Base-by-base conservation (phyloP, 1,284 basidiomycete species). In the Phylloboletellus chloephorus region DNA sequence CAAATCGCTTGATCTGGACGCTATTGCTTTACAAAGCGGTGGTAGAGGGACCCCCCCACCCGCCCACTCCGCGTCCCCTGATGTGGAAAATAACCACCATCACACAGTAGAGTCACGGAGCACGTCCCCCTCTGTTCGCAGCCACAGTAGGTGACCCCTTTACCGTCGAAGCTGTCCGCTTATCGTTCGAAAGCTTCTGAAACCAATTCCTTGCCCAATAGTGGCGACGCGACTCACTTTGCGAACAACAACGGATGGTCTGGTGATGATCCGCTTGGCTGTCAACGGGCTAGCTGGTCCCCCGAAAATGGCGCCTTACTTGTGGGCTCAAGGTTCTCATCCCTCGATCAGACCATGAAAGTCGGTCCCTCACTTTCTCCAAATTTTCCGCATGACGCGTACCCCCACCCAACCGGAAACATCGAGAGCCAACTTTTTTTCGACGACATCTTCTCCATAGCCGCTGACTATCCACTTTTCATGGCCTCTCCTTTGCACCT, bases 1-100 rank as follows among this genome's bases (percentile, higher is more conserved):
- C 6, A 23, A 15, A 6, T 44, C 37, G 10, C 15, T 60, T 20
- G 49, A 62, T 37, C 19, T 63, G 29, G 30, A 38, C 12, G 39
- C 44, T 19, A 36, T 48, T 25, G 39, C 37, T 32, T 35, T 11
- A 26, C 40, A 41, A 34, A 46, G 38, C 22, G 25, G 16, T 11
- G 35, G 24, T 31, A 25, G 25, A 8, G 30, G 12, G 13, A 16
- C 30, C 16, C 9, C 34, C 1, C n/a, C 35, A 6, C 9, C 34
- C 10, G 12, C 23, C 7, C 38, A 37, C 11, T 35, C 28, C 23
- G 13, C 44, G 32, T 36, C 44, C 10, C 37, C 38, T 19, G 23
- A 20, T 7, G 31, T 25, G 20, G 39, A 41, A 31, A 38, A 37
- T 12, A 31, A 44, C 31, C 17, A 10, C 5, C 15, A 22, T 8